Evolutionary conservation across 805 yeast genomes (phyloP), one percentile per base, ranked within the genome.

Genomic region (Lachancea quebecensis): DNA sequence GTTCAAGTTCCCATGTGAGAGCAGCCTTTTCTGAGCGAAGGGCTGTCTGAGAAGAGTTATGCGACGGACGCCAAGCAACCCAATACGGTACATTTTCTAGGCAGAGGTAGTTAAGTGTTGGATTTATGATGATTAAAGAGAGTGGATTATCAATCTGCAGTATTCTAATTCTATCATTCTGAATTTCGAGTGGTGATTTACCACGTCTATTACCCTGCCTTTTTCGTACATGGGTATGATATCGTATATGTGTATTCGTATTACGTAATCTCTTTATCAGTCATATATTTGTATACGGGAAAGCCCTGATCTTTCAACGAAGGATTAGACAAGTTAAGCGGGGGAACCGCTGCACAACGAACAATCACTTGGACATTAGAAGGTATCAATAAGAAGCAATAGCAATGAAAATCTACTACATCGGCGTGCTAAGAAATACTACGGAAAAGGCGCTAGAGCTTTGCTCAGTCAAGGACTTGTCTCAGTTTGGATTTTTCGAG

Each of bases 401-500:
- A 34, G 55, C 25, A 29, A 93, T 93, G 99, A 89, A 88, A 75
- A 76, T 93, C 49, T 89, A 81, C 67, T 91, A 90, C 66, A 81
- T 93, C 52, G 98, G 96, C 38, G 77, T 93, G 41, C 72, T 91
- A 50, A 82, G 87, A 58, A 79, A 81, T 49, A 62, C 66, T 21
- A 73, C 68, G 8, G 75, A 73, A 37, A 79, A 74, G 38, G 82
- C 95, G 15, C 66, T 87, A 38, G 96, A 88, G 66, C 74, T 93
- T 43, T 70, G 88, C 6, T 74, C 84, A 28, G 89, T 89, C 25
- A 79, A 85, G 57, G 97, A 93, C 60, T 74, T 93, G 49, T 75
- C 88, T 21, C 83, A 82, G 54, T 91, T 91, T 68, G 80, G 93
- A 27, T 93, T 86, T 67, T 93, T 93, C 65, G 96, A 91, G 69